Evolutionary conservation across 108 stramenopile genomes (phyloP).

Genomic region (Chaetoceros tenuissimus): DNA sequence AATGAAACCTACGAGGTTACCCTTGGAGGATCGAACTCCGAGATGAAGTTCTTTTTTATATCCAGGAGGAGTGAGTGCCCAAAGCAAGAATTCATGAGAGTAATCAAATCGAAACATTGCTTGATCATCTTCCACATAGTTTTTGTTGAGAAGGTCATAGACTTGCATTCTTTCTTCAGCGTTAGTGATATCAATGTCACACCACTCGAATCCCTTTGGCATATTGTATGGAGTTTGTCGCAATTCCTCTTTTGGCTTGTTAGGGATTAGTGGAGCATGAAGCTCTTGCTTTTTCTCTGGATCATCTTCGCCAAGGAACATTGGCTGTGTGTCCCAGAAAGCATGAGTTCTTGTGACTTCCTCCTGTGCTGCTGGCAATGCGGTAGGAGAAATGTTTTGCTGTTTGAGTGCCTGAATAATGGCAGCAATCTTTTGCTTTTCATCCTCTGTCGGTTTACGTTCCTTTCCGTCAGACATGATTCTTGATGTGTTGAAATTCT

Average conservation of each 20-base stretch:
- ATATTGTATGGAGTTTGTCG: constrained; percentile 91
- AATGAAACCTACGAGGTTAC: constrained; percentile 93
- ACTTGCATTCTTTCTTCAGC: constrained; percentile 62
- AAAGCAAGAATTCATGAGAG: constrained; percentile 77
- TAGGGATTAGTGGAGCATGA: constrained; percentile 83
- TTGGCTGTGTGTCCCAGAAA: constrained; percentile 97
- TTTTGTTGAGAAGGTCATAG: constrained; percentile 92
- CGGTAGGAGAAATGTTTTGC: constrained; percentile 6
- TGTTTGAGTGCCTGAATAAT: neutral
- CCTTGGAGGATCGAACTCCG: constrained; percentile 75
- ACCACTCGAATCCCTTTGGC: constrained; percentile 96
- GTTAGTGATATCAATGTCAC: constrained; percentile 68
- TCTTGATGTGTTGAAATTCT: too few species aligned
- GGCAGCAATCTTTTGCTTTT: neutral
- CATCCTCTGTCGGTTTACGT: neutral
- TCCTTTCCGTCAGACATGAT: too few species aligned
- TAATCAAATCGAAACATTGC: constrained; percentile 97
- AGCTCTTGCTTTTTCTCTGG: constrained; percentile 24
- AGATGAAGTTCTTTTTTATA: constrained; percentile 74
- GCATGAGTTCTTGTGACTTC: constrained; percentile 52
- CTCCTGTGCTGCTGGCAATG: constrained; percentile 2
- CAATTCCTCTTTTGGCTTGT: constrained; percentile 61
- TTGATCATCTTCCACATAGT: constrained; percentile 99
- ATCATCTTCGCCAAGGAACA: constrained; percentile 18
- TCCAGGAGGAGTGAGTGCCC: constrained; percentile 96